Evolutionary conservation across 805 yeast species (phyloP).

Genomic region (Pichia deserticola): DNA sequence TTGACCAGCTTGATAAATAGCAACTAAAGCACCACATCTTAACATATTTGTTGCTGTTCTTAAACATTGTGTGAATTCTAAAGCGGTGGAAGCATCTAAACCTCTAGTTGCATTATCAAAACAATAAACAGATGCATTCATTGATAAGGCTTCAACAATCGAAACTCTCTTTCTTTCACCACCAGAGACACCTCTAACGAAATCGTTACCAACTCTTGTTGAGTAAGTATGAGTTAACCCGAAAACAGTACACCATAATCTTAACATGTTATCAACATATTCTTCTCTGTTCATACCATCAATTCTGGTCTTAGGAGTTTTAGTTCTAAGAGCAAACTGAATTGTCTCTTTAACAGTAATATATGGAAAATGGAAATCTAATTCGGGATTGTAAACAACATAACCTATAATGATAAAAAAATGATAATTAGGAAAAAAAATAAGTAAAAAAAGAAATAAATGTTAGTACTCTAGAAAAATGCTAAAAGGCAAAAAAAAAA

Average conservation of each 20-base stretch:
- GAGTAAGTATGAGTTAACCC: constrained; percentile 53
- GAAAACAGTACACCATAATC: constrained; percentile 45
- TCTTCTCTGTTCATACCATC: constrained; percentile 35
- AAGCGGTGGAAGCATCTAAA: constrained; percentile 64
- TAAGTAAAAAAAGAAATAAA: not conserved
- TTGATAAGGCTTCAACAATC: constrained; percentile 53
- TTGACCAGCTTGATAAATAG: constrained; percentile 64
- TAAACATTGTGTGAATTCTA: constrained; percentile 55
- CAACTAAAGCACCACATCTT: constrained; percentile 51
- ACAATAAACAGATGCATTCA: constrained; percentile 49
- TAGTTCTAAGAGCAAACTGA: constrained; percentile 59
- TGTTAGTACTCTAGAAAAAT: constrained; percentile 8
- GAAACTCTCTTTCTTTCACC: constrained; percentile 70
- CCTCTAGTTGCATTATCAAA: constrained; percentile 70
- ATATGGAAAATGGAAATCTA: constrained; percentile 71
- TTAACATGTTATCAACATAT: constrained; percentile 37
- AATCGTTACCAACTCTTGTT: constrained; percentile 61
- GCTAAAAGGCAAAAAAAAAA: not conserved
- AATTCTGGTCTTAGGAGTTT: constrained; percentile 49
- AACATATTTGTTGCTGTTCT: constrained; percentile 56
- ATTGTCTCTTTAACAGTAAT: constrained; percentile 69
- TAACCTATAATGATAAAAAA: constrained; percentile 25
- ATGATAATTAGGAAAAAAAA: not conserved
- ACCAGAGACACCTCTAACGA: constrained; percentile 61
- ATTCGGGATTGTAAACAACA: constrained; percentile 50